Evolutionary conservation across 2,329 filamentous ascomycete genomes (phyloP), one percentile per base, ranked within the genome.

Genomic region (Xylariales sp.): DNA sequence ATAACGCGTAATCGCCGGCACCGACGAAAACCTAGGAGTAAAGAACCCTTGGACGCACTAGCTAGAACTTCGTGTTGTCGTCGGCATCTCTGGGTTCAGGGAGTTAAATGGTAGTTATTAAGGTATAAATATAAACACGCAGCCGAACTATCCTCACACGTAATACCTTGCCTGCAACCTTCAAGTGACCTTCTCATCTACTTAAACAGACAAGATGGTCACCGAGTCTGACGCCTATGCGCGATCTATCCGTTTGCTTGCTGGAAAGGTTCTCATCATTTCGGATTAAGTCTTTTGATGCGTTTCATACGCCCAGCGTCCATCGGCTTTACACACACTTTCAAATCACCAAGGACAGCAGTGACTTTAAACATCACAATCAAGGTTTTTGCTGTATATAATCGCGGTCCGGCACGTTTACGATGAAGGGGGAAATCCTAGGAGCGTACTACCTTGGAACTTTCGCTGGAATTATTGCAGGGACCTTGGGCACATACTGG

Each of bases 351-450:
- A 49, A 49, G 28, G 46, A 28, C 46, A 49, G 46, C 46, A 8
- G n/a, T 49, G 46, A 49, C 46, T 49, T 49, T 23, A 49, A 5
- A 34, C 46, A 49, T 28, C 46, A 49, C 18, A 28, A 49, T 28
- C 46, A 49, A 28, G 46, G 18, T 23, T 49, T 18, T 49, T 49
- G 46, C 46, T 28, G 18, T 23, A 49, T 28, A 49, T 49, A 23
- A 49, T 49, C 46, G 46, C 46, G 4, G 10, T 49, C 10, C 46
- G 6, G n/a, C 18, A 49, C n/a, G 18, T 49, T 49, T 23, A 49
- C 46, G 18, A 49, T 49, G 46, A 49, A 49, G 3, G n/a, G 8
- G 32, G 32, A 28, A 10, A 23, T 30, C 30, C 6, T 28, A 8
- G 46, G 46, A 49, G 8, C 46, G 7, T 49, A 49, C 46, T 28